A percentile compares a stretch with the other conserved stretches of the same genome.
These are phyloP conservation scores for Nidularia pulvinata DNA, from an alignment of 768 basidiomycete species.

Conservation along the genomic window DNA sequence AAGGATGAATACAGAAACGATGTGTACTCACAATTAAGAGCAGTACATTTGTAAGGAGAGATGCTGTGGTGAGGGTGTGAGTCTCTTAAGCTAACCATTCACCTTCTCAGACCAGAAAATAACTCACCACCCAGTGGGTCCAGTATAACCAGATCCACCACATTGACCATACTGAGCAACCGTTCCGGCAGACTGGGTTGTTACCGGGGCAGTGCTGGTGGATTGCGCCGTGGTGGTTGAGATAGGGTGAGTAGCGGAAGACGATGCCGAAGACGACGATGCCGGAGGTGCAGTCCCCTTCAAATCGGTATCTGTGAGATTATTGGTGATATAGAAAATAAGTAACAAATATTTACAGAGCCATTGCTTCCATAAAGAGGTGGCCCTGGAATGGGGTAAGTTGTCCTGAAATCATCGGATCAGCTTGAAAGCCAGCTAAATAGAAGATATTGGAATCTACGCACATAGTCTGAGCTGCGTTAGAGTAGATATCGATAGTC, in stretches of 20 bases:
- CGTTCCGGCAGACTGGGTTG: not conserved
- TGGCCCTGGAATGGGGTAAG: constrained; percentile 42
- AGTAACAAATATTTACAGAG: not conserved
- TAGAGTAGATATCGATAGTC: constrained; percentile 36
- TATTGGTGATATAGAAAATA: not conserved
- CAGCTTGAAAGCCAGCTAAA: too few species aligned
- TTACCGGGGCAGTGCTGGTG: not conserved
- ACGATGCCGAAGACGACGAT: not conserved
- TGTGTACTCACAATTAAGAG: not conserved
- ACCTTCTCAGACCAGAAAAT: not conserved
- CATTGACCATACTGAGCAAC: not conserved
- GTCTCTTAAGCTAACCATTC: not conserved
- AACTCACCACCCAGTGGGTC: not conserved
- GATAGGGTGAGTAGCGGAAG: not conserved
- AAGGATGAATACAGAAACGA: not conserved
- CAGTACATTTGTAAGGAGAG: not conserved
- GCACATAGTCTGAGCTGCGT: constrained; percentile 24
- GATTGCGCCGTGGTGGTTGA: not conserved
- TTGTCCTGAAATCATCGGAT: constrained; percentile 16
- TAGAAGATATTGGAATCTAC: too few species aligned
- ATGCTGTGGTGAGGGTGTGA: not conserved
- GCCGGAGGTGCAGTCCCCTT: not conserved
- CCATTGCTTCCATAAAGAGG: constrained; percentile 35
- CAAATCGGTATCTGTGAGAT: not conserved
- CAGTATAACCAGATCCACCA: not conserved